Evolutionary conservation across 2,329 filamentous ascomycete species (phyloP).

Genomic region (Botrytis galanthina): DNA sequence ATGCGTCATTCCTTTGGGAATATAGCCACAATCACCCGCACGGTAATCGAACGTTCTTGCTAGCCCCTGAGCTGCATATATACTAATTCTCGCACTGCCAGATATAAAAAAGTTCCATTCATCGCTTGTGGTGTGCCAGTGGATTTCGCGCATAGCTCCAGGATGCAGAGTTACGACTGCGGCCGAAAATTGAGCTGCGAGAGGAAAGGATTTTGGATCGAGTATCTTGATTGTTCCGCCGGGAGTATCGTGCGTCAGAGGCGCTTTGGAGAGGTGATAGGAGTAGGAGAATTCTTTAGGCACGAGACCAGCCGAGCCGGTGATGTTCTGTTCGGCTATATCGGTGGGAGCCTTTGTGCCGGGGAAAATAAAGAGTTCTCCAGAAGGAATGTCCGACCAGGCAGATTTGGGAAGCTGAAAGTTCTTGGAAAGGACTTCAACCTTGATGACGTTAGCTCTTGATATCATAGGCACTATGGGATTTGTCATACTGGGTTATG

Average conservation of each 20-base stretch:
- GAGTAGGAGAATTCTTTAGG: slow-evolving; percentile 44
- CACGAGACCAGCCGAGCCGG: slow-evolving; percentile 46
- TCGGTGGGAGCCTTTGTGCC: slow-evolving; percentile 48
- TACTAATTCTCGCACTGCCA: slow-evolving; percentile 69
- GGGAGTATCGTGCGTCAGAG: slow-evolving; percentile 68
- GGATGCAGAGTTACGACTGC: slow-evolving; percentile 70
- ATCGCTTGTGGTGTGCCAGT: slow-evolving; percentile 78
- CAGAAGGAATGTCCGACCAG: slow-evolving; percentile 48
- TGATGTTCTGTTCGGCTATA: slow-evolving; percentile 48
- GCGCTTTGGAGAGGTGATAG: slow-evolving; percentile 56
- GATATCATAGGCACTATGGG: too few relatives aligned
- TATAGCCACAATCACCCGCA: slow-evolving; percentile 73
- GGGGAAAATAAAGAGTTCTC: slow-evolving; percentile 53
- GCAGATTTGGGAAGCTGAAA: slow-evolving; percentile 48
- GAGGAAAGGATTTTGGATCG: slow-evolving; percentile 72
- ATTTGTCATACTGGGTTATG: slow-evolving; percentile 40
- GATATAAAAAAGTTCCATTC: slow-evolving; percentile 79
- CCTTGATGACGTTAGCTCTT: slow-evolving; percentile 29
- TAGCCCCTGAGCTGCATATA: slow-evolving; percentile 67
- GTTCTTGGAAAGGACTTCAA: slow-evolving; percentile 54
- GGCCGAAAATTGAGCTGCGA: slow-evolving; percentile 70
- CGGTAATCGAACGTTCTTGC: slow-evolving; percentile 75
- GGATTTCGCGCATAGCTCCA: slow-evolving; percentile 44
- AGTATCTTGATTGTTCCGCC: slow-evolving; percentile 72
- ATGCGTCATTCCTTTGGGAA: slow-evolving; percentile 74